These are phyloP conservation scores for Ophiostoma sp. DNA, from an alignment of 2,329 filamentous ascomycete species.

Conservation along the genomic window DNA sequence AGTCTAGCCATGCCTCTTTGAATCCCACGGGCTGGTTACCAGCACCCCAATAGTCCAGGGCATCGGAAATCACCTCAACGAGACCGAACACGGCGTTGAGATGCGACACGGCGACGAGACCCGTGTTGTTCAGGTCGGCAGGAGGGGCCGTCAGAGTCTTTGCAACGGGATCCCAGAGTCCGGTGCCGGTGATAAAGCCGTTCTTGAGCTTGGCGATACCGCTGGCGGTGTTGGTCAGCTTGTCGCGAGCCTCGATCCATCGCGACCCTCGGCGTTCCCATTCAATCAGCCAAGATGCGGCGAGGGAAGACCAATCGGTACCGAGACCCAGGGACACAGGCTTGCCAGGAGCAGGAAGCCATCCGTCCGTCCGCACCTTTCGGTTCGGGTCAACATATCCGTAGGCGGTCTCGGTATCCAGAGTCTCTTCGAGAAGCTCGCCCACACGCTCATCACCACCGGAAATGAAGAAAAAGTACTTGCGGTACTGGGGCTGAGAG, in stretches of 20 bases:
- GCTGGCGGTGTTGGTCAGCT: not conserved
- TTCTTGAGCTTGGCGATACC: not conserved
- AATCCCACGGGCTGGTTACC: too few relatives aligned
- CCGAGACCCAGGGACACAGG: not conserved
- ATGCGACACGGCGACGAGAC: not conserved
- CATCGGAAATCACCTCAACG: not conserved
- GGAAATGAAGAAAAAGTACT: not conserved
- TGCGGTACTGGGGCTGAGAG: not conserved
- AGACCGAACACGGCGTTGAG: constrained; percentile 2
- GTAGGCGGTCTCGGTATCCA: not conserved
- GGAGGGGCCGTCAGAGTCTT: not conserved
- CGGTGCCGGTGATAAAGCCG: not conserved
- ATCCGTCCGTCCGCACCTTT: not conserved
- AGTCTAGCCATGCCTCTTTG: too few relatives aligned
- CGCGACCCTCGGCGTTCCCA: not conserved
- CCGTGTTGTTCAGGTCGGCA: not conserved
- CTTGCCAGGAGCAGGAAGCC: not conserved
- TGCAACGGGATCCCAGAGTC: not conserved
- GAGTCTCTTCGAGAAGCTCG: not conserved
- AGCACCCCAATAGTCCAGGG: too few relatives aligned
- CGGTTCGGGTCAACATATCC: not conserved
- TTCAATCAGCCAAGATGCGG: not conserved
- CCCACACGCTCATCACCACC: constrained; percentile 2
- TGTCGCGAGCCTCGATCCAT: not conserved
- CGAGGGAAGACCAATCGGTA: not conserved